These are phyloP conservation scores for Cutaneotrichosporon arboriforme DNA, from an alignment of 1,284 basidiomycete species.

Conservation along the genomic window DNA sequence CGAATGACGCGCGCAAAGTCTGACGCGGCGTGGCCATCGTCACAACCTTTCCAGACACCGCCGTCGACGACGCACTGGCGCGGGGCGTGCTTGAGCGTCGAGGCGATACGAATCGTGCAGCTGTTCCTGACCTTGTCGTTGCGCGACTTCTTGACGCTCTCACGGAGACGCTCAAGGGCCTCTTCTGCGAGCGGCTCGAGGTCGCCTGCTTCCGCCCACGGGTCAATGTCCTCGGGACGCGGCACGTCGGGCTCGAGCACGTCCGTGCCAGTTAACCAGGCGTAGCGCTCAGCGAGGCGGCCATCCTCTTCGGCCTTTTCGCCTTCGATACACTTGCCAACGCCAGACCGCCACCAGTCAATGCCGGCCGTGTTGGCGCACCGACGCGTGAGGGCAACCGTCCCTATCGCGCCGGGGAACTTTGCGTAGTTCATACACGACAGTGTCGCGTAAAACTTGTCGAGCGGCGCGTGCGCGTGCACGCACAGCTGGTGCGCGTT, in stretches of 20 bases:
- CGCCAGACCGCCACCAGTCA: conserved; percentile 60
- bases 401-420: conserved; percentile 57
- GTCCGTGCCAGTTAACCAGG: not conserved
- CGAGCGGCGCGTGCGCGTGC: conserved; percentile 37
- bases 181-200: conserved; percentile 30
- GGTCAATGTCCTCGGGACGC: not conserved
- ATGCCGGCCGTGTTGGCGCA: conserved; percentile 62
- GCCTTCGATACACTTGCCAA: conserved; percentile 56
- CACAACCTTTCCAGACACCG: conserved; percentile 69
- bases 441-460: conserved; percentile 64
- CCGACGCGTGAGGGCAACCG: conserved; percentile 58
- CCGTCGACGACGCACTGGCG: conserved; percentile 69
- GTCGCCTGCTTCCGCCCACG: conserved; percentile 15
- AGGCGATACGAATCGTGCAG: conserved; percentile 72
- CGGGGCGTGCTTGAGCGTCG: conserved; percentile 43
- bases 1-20: conserved; percentile 78
- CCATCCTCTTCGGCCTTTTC: conserved; percentile 7
- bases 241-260: not conserved
- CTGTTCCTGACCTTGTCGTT: conserved; percentile 66
- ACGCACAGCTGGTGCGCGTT: conserved; percentile 81
- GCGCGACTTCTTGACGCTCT: conserved; percentile 56
- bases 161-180: conserved; percentile 52
- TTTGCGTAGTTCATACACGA: conserved; percentile 72
- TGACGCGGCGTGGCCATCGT: conserved; percentile 64
- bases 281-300: conserved; percentile 1